phyloP scores from a whole-genome alignment of 345 rosid genomes.

The thale cress (Arabidopsis thaliana) region TAIR10.1 NC_003076.8:19163001-19163500 shows the following conservation, averaged over 20 bases:
- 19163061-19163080: neutral
- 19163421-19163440: slow-evolving; percentile 26
- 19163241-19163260: slow-evolving; percentile 63
- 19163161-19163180: slow-evolving; percentile 4
- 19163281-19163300: slow-evolving; percentile 30
- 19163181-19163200: slow-evolving; percentile 26
- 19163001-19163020: slow-evolving; percentile 14
- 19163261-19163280: slow-evolving; percentile 44
- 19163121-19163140: neutral
- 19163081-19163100: too few relatives aligned
- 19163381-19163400: neutral
- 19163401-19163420: neutral
- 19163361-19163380: slow-evolving; percentile 18
- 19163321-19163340: neutral
- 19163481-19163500: slow-evolving; percentile 41
- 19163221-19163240: slow-evolving; percentile 92
- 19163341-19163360: slow-evolving; percentile 29
- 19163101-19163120: too few relatives aligned
- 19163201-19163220: slow-evolving; percentile 87
- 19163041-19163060: neutral
- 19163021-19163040: neutral
- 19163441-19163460: slow-evolving; percentile 35
- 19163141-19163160: slow-evolving; percentile 16
- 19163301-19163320: slow-evolving; percentile 35
- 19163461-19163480: slow-evolving; percentile 36